Base-by-base conservation (phyloP, 1,284 basidiomycete species). In the Tremellales sp. region DNA sequence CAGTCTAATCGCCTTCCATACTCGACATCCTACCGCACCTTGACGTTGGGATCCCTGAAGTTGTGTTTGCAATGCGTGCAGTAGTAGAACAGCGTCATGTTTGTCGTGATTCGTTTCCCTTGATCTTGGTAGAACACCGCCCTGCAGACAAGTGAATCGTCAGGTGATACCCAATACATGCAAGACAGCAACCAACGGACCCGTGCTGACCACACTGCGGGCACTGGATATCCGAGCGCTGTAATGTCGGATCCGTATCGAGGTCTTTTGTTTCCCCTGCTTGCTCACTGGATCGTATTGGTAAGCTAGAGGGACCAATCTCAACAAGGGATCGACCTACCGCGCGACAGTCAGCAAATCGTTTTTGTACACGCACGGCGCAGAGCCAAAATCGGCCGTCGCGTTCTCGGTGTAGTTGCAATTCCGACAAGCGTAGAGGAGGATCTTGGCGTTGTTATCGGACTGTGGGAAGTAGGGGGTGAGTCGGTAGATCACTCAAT, bases 91-190 rank as follows among this genome's bases (percentile, higher is more conserved):
- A 94, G 79, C 33, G 88, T 89, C 91, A 73, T 73, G 53, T 71
- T 71, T 32, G 71, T 94, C 62, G 92, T 87, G 61, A 87, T 88
- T 43, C 91, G 83, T 67, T 92, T 91, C 13, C 88, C 93, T 70
- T 95, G 91, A 73, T 94, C 91, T 73, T 94, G 91, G 72, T 86
- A 95, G 68, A 87, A 83, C 13, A 95, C 91, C 40, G 87, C 82
- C 63, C 90, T 93, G 24, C 16, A 14, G 29, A 24, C 7, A 7
- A 34, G 18, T 22, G 6, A 31, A 37, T 33, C 29, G 41, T 40
- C 25, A 40, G 28, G n/a, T 31, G 14, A 7, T 27, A 21, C 0
- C 19, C 21, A 44, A 4, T 29, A 22, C 16, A 26, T 19, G 12
- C 5, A 27, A 19, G 12, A 19, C 10, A 33, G 36, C 8, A 25